A percentile compares a stretch with the other conserved stretches of the same genome.
These are phyloP conservation scores for Phyllosticta ampelicida DNA, from an alignment of 2,329 filamentous ascomycete species.

Conservation along the genomic window DNA sequence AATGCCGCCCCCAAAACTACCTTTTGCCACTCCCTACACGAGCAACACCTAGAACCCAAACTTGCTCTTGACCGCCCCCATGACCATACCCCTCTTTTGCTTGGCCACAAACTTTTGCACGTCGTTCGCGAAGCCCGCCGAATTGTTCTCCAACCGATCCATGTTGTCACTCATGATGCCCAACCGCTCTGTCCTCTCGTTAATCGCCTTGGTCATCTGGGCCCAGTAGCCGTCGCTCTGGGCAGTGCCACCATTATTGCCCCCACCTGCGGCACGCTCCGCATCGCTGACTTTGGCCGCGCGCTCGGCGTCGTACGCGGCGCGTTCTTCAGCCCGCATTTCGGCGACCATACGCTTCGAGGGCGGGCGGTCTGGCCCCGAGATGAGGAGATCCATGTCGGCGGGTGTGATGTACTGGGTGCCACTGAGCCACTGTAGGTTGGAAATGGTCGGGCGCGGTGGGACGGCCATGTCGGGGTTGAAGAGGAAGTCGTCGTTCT, in stretches of 20 bases:
- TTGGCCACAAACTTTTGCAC: conserved; percentile 76
- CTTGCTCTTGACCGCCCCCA: conserved; percentile 40
- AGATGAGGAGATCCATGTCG: conserved; percentile 84
- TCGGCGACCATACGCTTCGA: conserved; percentile 83
- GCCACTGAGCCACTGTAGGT: conserved; percentile 91
- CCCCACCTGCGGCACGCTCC: conserved; percentile 8
- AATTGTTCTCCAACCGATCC: conserved; percentile 70
- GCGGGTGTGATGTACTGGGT: conserved; percentile 81
- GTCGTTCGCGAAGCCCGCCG: conserved; percentile 74
- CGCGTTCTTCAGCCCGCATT: conserved; percentile 60
- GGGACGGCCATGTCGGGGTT: conserved; percentile 67
- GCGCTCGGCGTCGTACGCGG: conserved; percentile 31
- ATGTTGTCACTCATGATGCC: conserved; percentile 75
- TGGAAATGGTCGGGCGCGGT: conserved; percentile 82
- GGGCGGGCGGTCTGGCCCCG: conserved; percentile 75
- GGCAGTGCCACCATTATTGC: conserved; percentile 15
- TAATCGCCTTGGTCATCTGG: conserved; percentile 77
- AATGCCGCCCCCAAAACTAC: no score
- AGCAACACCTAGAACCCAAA: conserved; percentile 2
- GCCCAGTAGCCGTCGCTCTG: conserved; percentile 53
- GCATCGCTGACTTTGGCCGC: conserved; percentile 26
- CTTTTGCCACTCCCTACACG: no score
- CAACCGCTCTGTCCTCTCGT: conserved; percentile 82
- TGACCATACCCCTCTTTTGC: conserved; percentile 76
- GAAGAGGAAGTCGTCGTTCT: conserved; percentile 57